These are phyloP conservation scores for Cubamyces sp. DNA, from an alignment of 768 basidiomycete genomes.

Conservation along the genomic window DNA sequence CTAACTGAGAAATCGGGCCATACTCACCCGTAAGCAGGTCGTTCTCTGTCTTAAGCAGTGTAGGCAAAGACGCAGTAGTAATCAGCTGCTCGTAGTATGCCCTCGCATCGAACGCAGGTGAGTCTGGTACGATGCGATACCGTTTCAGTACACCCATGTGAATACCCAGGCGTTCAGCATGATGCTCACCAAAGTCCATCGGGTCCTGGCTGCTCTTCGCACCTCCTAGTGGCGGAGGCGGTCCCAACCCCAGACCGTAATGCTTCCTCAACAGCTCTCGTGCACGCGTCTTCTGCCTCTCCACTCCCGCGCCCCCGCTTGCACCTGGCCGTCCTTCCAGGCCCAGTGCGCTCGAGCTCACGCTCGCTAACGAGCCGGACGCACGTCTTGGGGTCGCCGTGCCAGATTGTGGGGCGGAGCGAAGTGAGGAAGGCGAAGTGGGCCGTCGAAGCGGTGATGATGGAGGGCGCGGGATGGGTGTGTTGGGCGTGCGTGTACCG, in stretches of 20 bases:
- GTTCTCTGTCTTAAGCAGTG: slow-evolving; percentile 79
- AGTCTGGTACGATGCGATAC: slow-evolving; percentile 51
- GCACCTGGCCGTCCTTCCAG: not conserved
- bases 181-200: slow-evolving; percentile 76
- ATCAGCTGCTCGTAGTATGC: slow-evolving; percentile 87
- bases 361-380: slow-evolving; percentile 1
- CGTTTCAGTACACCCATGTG: no score
- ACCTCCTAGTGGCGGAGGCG: slow-evolving; percentile 58
- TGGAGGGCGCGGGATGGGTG: slow-evolving; percentile 37
- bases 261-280: slow-evolving; percentile 83
- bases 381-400: not conserved
- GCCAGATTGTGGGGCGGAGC: slow-evolving; percentile 10
- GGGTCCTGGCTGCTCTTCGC: slow-evolving; percentile 64
- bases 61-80: slow-evolving; percentile 74
- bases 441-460: slow-evolving; percentile 51
- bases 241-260: slow-evolving; percentile 81
- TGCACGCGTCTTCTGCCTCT: slow-evolving; percentile 47
- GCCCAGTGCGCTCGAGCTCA: not conserved
- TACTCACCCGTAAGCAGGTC: slow-evolving; percentile 71
- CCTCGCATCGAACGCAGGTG: slow-evolving; percentile 79
- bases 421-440: slow-evolving; percentile 38
- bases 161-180: no score
- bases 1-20: not conserved
- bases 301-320: not conserved
- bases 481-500: slow-evolving; percentile 18